These are phyloP conservation scores for Protea cynaroides DNA, from an alignment of 164 flowering plant species.

Conservation along the genomic window DNA sequence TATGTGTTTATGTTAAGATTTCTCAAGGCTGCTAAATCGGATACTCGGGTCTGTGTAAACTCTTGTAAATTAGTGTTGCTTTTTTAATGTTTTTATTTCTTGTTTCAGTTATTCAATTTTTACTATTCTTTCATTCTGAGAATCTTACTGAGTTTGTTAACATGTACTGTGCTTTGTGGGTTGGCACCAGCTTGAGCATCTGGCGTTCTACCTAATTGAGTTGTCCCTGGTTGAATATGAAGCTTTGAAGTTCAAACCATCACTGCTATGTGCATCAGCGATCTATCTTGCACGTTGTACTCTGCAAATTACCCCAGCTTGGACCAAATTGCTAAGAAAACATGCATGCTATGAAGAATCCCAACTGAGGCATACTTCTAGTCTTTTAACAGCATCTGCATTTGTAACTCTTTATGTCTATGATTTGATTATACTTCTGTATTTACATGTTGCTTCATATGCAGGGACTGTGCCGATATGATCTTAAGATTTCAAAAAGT, in stretches of 20 bases:
- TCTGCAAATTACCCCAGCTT: conserved; percentile 45
- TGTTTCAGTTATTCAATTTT: background rate
- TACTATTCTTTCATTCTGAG: too few relatives aligned
- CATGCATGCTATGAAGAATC: conserved; percentile 61
- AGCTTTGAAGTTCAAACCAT: conserved; percentile 68
- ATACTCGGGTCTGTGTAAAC: conserved; percentile 39
- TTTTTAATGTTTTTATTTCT: background rate
- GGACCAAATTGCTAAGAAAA: conserved; percentile 66
- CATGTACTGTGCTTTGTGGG: background rate
- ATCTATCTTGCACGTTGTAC: conserved; percentile 75
- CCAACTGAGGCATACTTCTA: conserved; percentile 45
- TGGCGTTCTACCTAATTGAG: conserved; percentile 80
- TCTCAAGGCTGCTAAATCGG: conserved; percentile 82
- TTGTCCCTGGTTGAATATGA: conserved; percentile 71
- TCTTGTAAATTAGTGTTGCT: background rate
- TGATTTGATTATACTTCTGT: background rate
- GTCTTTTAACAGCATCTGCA: background rate
- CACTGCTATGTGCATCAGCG: conserved; percentile 81
- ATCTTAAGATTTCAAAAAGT: conserved; percentile 52
- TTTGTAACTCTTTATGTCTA: background rate
- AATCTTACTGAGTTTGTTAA: too few relatives aligned
- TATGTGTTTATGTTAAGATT: conserved; percentile 89
- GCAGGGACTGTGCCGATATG: conserved; percentile 70
- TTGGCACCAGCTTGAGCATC: conserved; percentile 54
- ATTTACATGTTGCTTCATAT: conserved; percentile 1